Conservation (phyloP, 2,329 filamentous ascomycete species). For the Aurifilum marmelostoma region DNA sequence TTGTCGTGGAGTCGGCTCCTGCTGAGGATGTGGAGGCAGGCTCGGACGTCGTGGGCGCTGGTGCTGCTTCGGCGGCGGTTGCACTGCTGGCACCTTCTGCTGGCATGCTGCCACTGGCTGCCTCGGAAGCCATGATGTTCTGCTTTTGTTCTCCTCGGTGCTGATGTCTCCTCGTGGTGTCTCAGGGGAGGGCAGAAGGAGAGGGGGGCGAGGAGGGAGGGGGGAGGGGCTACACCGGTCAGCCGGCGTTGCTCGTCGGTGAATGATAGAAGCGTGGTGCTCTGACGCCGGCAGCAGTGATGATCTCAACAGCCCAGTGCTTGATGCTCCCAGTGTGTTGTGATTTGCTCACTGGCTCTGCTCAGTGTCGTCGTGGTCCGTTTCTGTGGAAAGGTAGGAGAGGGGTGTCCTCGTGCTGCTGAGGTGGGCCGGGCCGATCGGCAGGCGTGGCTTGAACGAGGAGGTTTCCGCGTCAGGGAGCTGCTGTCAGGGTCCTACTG, state of each 20-base stretch:
- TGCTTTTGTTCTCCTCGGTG: background rate
- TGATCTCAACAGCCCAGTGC: background rate
- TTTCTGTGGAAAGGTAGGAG: background rate
- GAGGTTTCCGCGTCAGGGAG: conserved; percentile 6
- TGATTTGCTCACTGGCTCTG: background rate
- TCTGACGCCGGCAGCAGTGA: background rate
- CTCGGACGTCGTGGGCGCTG: background rate
- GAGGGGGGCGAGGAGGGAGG: background rate
- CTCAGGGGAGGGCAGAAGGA: background rate
- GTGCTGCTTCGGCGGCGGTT: conserved; percentile 13
- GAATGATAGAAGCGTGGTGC: background rate
- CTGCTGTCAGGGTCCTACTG: conserved; percentile 10
- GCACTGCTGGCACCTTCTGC: conserved; percentile 9
- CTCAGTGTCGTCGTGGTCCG: background rate
- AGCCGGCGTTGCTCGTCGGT: background rate
- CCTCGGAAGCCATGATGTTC: conserved; percentile 27
- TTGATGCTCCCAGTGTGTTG: background rate
- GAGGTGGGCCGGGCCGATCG: background rate
- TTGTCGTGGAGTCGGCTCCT: conserved; percentile 1
- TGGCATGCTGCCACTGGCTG: background rate
- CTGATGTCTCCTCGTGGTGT: background rate
- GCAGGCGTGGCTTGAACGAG: conserved; percentile 13
- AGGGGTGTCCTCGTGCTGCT: background rate
- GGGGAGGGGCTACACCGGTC: background rate
- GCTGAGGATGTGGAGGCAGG: conserved; percentile 4